A percentile compares a stretch with the other conserved stretches of the same genome.
Evolutionary conservation across 129 eudicot species (phyloP).

Genomic region (Artemisia tridentata): DNA sequence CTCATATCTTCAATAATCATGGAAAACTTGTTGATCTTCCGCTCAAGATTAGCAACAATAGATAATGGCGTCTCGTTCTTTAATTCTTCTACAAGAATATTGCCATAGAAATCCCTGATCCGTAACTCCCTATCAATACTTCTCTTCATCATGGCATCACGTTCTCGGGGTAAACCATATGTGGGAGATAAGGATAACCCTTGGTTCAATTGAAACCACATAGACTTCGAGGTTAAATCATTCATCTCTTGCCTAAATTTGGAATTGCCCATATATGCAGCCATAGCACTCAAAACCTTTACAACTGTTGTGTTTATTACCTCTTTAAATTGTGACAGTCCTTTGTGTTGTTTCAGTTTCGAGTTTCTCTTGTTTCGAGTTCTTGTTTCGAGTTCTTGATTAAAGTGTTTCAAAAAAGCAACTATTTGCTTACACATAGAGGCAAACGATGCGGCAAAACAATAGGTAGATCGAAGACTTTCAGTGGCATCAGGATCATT

Average conservation of each 20-base stretch:
- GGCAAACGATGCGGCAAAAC: background rate
- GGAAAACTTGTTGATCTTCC: too few species aligned
- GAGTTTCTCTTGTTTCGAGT: too few species aligned
- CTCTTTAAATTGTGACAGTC: background rate
- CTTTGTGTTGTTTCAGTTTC: background rate
- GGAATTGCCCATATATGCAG: conserved; percentile 3
- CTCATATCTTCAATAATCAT: too few species aligned
- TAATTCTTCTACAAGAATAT: background rate
- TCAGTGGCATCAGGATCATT: background rate
- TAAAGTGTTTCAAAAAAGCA: background rate
- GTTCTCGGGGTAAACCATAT: background rate
- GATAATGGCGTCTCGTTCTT: background rate
- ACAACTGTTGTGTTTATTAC: background rate
- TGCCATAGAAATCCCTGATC: background rate
- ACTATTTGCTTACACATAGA: background rate
- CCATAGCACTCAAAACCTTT: background rate
- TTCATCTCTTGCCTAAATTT: conserved; percentile 1
- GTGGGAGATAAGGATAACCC: background rate
- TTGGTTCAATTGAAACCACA: background rate
- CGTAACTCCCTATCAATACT: background rate
- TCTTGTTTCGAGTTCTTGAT: background rate
- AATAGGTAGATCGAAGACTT: background rate
- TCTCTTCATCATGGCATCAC: background rate
- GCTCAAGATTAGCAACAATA: too few species aligned
- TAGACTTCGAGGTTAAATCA: background rate